These are phyloP conservation scores for Xylaria acuta DNA, from an alignment of 495 filamentous ascomycete species.

Conservation along the genomic window DNA sequence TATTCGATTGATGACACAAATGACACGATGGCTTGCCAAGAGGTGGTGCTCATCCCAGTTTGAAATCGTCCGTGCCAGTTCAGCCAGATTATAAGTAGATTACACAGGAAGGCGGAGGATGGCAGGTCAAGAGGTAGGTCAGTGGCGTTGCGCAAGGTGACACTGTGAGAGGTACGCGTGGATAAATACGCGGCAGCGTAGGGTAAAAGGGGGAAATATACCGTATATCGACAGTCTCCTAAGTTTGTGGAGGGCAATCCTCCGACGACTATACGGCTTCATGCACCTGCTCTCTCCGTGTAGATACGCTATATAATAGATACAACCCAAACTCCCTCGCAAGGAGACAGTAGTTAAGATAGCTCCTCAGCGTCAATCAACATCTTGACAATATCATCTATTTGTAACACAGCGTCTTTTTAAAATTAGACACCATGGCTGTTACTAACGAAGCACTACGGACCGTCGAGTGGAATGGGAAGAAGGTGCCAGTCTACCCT, in stretches of 20 bases:
- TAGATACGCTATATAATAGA: constrained; percentile 25
- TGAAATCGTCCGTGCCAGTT: constrained; percentile 25
- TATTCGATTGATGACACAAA: constrained; percentile 36
- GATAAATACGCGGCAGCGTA: constrained; percentile 29
- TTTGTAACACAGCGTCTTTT: constrained; percentile 18
- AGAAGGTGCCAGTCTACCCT: constrained; percentile 57
- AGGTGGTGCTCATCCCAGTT: constrained; percentile 28
- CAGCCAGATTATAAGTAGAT: constrained; percentile 30
- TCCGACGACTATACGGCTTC: constrained; percentile 21
- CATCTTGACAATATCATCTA: constrained; percentile 14
- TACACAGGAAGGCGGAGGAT: constrained; percentile 6
- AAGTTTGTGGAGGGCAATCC: constrained; percentile 23
- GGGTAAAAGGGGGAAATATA: constrained; percentile 25
- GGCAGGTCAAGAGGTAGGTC: constrained; percentile 38
- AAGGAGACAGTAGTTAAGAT: background rate
- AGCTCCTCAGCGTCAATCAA: background rate
- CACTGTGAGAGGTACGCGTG: constrained; percentile 27
- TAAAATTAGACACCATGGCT: constrained; percentile 44
- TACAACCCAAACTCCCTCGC: background rate
- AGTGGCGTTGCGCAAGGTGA: constrained; percentile 29
- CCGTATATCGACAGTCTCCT: constrained; percentile 3
- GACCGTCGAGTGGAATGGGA: constrained; percentile 58
- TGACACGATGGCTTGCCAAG: constrained; percentile 41
- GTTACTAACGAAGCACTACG: constrained; percentile 45
- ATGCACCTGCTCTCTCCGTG: constrained; percentile 11